Base-by-base conservation (phyloP, 2,329 filamentous ascomycete genomes). In the Zelopaecilomyces penicillatus region DNA sequence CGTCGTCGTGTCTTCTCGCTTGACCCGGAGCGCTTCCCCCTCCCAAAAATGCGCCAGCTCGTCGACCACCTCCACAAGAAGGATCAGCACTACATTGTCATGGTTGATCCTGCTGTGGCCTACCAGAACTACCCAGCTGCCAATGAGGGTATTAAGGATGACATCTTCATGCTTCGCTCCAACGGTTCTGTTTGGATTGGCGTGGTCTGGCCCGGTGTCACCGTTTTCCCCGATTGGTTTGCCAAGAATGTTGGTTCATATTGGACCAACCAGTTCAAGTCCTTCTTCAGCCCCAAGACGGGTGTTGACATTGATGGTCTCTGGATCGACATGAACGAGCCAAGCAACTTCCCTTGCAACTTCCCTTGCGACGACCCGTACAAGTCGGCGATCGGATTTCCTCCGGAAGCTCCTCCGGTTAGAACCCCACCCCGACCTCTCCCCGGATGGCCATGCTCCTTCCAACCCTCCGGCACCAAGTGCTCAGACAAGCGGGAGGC, bases 181-280 rank as follows among this genome's bases (percentile, higher is more conserved):
- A 81, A 87, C 52, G 83, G 75, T 6, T 73, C 71, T 1, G 62
- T 69, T 41, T 78, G 68, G 64, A 63, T 74, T 37, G 79, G 85
- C 11, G 83, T 87, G 11, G 85, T 90, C 26, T 91, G 86, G 86
- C 82, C 86, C 5, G 86, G 86, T 38, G 74, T 80, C 10, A 76
- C 82, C 0, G 82, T 76, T 8, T 88, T 82, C 63, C 83, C 83
- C 0, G 87, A 91, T 59, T 91, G 85, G 85, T 88, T 89, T 57
- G 67, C 80, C 12, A 71, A 74, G 6, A 78, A 78, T 42, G 76
- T 79, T 2, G 73, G 80, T 39, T 56, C 65, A 1, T 93, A 80
- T 62, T 91, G 86, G 86, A 80, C 79, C 51, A 69, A 71, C 4
- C 76, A 90, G 57, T 83, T 91, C 53, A 61, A 58, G 0, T 60